These are phyloP conservation scores for Aspergillus ostianus DNA, from an alignment of 495 filamentous ascomycete genomes.

Conservation along the genomic window DNA sequence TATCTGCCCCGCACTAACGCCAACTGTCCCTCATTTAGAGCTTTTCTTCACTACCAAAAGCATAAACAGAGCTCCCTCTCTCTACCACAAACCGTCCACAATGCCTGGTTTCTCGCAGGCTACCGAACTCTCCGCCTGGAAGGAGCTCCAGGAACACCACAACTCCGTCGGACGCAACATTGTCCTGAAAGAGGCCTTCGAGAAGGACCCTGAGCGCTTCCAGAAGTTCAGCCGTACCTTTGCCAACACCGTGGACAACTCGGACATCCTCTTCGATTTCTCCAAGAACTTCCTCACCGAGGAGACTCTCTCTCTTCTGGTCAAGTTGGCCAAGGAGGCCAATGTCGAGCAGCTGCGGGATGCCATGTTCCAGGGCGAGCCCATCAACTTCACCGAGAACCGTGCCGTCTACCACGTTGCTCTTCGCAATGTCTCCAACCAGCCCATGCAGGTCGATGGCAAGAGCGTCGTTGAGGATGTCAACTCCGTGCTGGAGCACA, in stretches of 20 bases:
- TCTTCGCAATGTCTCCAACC: constrained; percentile 79
- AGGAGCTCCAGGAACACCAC: constrained; percentile 85
- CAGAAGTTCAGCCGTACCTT: constrained; percentile 85
- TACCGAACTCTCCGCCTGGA: constrained; percentile 79
- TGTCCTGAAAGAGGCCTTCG: constrained; percentile 89
- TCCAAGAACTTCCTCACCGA: constrained; percentile 97
- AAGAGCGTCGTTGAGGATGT: constrained; percentile 94
- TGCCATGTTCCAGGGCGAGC: constrained; percentile 93
- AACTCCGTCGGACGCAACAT: constrained; percentile 78
- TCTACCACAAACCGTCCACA: constrained; percentile 23
- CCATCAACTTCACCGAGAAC: constrained; percentile 99
- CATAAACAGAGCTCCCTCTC: background rate
- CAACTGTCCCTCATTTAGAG: constrained; percentile 14
- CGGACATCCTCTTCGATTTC: constrained; percentile 95
- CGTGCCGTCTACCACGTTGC: constrained; percentile 95
- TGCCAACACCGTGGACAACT: constrained; percentile 70
- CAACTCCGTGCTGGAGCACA: constrained; percentile 87
- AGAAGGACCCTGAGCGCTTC: constrained; percentile 85
- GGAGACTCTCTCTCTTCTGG: constrained; percentile 80
- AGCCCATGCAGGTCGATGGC: constrained; percentile 90
- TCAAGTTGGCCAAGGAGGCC: constrained; percentile 88
- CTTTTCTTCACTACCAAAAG: background rate
- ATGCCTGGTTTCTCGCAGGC: constrained; percentile 70
- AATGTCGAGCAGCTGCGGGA: constrained; percentile 89
- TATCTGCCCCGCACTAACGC: constrained; percentile 38